Evolutionary conservation across 2,329 filamentous ascomycete genomes (phyloP).

Genomic region (Colletotrichum destructivum): DNA sequence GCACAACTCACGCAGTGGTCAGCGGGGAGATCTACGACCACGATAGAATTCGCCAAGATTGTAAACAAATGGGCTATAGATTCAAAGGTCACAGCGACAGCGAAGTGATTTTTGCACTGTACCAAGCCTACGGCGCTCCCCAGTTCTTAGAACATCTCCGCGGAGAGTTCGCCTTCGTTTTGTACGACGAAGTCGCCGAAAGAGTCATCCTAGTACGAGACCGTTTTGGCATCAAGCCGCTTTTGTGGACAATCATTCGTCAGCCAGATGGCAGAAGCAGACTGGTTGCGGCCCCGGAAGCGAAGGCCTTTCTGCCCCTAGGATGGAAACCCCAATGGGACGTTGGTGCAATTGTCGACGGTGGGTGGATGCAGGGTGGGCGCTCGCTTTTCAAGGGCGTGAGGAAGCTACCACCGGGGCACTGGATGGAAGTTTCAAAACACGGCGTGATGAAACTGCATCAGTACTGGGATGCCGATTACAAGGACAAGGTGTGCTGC

Average conservation of each 20-base stretch:
- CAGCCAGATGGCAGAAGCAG: slow-evolving; percentile 43
- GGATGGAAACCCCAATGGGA: slow-evolving; percentile 69
- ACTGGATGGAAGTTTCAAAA: slow-evolving; percentile 58
- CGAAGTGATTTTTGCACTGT: slow-evolving; percentile 68
- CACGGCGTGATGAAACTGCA: slow-evolving; percentile 53
- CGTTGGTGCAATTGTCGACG: slow-evolving; percentile 60
- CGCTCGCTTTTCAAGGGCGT: slow-evolving; percentile 67
- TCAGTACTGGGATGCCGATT: slow-evolving; percentile 68
- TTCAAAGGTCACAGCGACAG: slow-evolving; percentile 65
- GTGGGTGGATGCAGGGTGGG: slow-evolving; percentile 60
- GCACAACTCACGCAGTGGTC: slow-evolving; percentile 68
- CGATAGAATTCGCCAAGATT: slow-evolving; percentile 57
- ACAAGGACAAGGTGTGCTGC: slow-evolving; percentile 62
- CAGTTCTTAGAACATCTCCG: slow-evolving; percentile 57
- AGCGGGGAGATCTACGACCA: slow-evolving; percentile 72
- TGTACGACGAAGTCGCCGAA: slow-evolving; percentile 59
- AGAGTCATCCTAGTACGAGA: slow-evolving; percentile 65
- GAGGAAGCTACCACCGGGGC: slow-evolving; percentile 58
- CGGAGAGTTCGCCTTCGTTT: slow-evolving; percentile 68
- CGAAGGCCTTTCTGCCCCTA: slow-evolving; percentile 67
- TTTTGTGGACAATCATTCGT: slow-evolving; percentile 61
- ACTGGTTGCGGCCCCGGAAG: slow-evolving; percentile 66
- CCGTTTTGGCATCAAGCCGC: slow-evolving; percentile 70
- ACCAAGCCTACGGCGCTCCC: slow-evolving; percentile 61
- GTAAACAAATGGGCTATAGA: slow-evolving; percentile 54